A percentile compares a stretch with the other conserved stretches of the same genome.
phyloP scores from a whole-genome alignment of 148 eudicot genomes.

The Chenopodium berlandieri region DNA sequence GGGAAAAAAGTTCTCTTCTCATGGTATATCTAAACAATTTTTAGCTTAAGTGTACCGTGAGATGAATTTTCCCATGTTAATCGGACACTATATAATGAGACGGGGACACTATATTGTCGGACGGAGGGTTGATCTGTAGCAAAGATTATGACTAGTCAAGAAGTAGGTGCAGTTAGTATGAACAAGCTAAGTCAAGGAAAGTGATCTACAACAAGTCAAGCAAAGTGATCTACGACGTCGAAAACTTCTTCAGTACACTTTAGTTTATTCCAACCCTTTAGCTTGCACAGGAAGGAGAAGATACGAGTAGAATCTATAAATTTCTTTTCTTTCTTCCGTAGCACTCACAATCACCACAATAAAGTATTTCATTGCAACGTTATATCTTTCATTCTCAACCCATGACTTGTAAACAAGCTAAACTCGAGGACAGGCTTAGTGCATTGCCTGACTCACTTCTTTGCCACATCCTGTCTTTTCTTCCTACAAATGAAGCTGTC shows the following conservation, averaged over 20 bases:
- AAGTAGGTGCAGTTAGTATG: too few species aligned
- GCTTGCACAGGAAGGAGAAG: too few species aligned
- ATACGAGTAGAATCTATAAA: not conserved
- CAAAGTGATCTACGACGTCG: not conserved
- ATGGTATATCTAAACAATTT: too few species aligned
- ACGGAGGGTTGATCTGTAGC: too few species aligned
- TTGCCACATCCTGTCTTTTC: constrained; percentile 28
- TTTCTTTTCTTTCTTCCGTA: not conserved
- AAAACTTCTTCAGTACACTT: not conserved
- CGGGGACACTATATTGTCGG: too few species aligned
- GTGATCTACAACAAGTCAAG: not conserved
- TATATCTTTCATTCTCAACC: not conserved
- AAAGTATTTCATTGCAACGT: not conserved
- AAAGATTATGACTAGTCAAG: too few species aligned
- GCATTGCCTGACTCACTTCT: constrained; percentile 24
- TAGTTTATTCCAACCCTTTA: too few species aligned
- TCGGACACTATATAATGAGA: too few species aligned
- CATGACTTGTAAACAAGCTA: not conserved
- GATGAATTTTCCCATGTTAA: too few species aligned
- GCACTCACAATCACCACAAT: not conserved
- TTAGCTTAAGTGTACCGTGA: too few species aligned
- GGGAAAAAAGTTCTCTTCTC: too few species aligned
- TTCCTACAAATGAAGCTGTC: constrained; percentile 24
- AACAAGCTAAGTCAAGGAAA: too few species aligned
- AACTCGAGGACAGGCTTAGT: constrained; percentile 21